Conservation (phyloP, 169 alveolate species). For the Plasmodium relictum region DNA sequence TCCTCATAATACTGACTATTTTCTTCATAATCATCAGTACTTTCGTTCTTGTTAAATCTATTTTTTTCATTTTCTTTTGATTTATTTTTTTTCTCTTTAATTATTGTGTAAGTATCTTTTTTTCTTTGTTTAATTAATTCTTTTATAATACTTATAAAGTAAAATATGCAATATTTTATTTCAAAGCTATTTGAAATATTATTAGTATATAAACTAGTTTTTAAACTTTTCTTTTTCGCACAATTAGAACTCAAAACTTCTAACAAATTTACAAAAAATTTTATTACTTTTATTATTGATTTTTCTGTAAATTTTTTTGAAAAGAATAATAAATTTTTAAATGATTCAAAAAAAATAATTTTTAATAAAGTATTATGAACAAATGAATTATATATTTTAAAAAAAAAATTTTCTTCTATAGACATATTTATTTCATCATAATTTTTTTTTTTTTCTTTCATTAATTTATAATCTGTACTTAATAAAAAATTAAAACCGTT, state of each 20-base stretch:
- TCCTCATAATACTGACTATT: not conserved
- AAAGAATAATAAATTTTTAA: slow-evolving; percentile 52
- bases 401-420: slow-evolving; percentile 24
- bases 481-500: not conserved
- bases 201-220: slow-evolving; percentile 37
- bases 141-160: slow-evolving; percentile 20
- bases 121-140: slow-evolving; percentile 25
- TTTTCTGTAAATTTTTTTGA: slow-evolving; percentile 69
- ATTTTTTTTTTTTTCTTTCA: slow-evolving; percentile 29
- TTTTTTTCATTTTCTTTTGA: slow-evolving; percentile 4
- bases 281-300: slow-evolving; percentile 58
- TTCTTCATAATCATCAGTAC: slow-evolving; percentile 5
- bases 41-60: not conserved
- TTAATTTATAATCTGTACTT: slow-evolving; percentile 30
- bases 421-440: slow-evolving; percentile 24
- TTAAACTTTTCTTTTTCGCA: slow-evolving; percentile 23
- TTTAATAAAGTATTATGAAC: slow-evolving; percentile 42
- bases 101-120: slow-evolving; percentile 52
- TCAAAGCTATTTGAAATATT: slow-evolving; percentile 68
- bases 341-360: slow-evolving; percentile 50
- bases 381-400: slow-evolving; percentile 21
- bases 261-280: slow-evolving; percentile 37
- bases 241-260: slow-evolving; percentile 28
- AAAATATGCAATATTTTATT: slow-evolving; percentile 40
- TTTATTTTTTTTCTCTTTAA: slow-evolving; percentile 58